Percentiles rank a stretch among this genome's conserved stretches.
Conservation (phyloP, 345 rosid genomes). For the Eucalyptus erythrocorys region DNA sequence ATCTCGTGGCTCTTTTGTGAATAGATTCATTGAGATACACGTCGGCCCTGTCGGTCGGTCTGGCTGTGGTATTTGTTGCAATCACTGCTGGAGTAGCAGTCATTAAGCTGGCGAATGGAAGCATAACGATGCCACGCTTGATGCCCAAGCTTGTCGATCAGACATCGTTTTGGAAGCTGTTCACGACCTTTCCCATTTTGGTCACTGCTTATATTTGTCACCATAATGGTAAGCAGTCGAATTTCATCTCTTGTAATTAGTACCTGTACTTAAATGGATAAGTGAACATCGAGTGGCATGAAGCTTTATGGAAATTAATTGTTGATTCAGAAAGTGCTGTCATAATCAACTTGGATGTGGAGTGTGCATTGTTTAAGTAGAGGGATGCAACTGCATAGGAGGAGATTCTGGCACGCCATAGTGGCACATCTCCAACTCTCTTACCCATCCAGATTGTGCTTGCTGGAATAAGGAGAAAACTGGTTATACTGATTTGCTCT, state of each 20-base stretch:
- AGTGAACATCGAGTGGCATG: background rate
- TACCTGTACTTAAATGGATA: background rate
- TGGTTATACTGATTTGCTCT: background rate
- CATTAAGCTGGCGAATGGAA: slow-evolving; percentile 29
- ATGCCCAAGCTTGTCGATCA: slow-evolving; percentile 35
- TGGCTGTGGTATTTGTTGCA: slow-evolving; percentile 52
- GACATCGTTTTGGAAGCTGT: slow-evolving; percentile 61
- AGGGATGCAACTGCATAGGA: background rate
- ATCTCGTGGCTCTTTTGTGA: background rate
- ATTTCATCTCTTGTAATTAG: background rate
- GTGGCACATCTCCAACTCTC: background rate
- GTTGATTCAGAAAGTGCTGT: background rate
- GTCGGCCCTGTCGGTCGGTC: slow-evolving; percentile 48
- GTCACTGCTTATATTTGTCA: slow-evolving; percentile 71
- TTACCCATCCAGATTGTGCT: background rate
- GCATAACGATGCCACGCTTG: slow-evolving; percentile 32
- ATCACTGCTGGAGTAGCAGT: slow-evolving; percentile 44
- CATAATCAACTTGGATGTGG: background rate
- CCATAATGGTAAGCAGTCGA: slow-evolving; percentile 35
- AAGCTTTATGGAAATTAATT: background rate
- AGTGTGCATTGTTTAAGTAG: background rate
- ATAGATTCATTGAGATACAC: slow-evolving; percentile 61
- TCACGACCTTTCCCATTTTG: slow-evolving; percentile 42
- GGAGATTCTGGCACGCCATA: no score
- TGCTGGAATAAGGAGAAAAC: background rate